Base-by-base conservation (phyloP, 2,329 filamentous ascomycete genomes). In the Stenocarpella maydis region DNA sequence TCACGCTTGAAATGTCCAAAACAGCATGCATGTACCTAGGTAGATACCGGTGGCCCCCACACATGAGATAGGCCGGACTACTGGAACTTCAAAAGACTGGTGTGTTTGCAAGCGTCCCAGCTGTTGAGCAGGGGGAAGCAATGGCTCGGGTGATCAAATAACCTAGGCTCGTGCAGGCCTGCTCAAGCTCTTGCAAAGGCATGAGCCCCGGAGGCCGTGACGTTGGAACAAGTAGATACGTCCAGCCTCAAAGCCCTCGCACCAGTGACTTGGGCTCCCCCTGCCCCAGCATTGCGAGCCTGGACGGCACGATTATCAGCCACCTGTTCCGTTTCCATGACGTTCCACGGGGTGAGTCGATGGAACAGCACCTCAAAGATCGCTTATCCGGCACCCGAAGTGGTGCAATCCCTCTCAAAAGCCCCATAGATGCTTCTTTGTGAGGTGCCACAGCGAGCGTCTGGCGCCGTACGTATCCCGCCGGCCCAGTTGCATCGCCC, bases 291-390 rank as follows among this genome's bases (percentile, higher is more conserved):
- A 34, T 34, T 39, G 2, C 21, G 28, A 43, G 43, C 21, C 26
- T n/a, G 28, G 52, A 21, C 52, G 41, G 24, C 24, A 24, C 64
- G 28, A 19, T 15, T 34, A 58, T 49, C 26, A 26, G 34, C 39
- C 24, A 37, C 28, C 28, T 47, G 53, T n/a, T 24, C 41, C 52
- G 41, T 58, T 58, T 28, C 26, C 54, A 34, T 39, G 52, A 58
- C n/a, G 65, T 67, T 49, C 28, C 65, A 67, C 53, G 17, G 2
- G 43, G 52, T 37, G 21, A 41, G 31, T 41, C 43, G 34, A 58
- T 41, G 65, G 21, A 58, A 49, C 65, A 50, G 43, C 41, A 49
- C 31, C 49, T 47, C 52, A 45, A 47, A 49, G 64, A 49, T 67
- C 43, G 65, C 65, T 58, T 58, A 45, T 50, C 19, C 65, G 31